Evolutionary conservation across 805 yeast species (phyloP).

Genomic region (Babjeviella inositovora): DNA sequence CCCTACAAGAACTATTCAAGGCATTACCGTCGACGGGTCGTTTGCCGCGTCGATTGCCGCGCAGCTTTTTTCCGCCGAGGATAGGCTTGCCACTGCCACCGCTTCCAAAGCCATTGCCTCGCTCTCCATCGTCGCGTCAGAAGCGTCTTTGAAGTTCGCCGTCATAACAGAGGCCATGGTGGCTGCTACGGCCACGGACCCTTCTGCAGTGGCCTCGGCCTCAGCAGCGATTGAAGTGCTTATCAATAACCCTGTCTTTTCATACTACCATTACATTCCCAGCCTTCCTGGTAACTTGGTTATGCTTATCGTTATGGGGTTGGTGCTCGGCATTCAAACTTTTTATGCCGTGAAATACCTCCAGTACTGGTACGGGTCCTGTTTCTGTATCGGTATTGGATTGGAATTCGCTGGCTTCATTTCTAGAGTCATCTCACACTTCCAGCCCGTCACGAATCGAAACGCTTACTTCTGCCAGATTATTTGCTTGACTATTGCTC

Average conservation of each 20-base stretch:
- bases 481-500: constrained; percentile 59
- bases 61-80: too few relatives aligned
- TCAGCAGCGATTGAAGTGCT: constrained; percentile 8
- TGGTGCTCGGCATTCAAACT: constrained; percentile 23
- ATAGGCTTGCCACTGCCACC: too few relatives aligned
- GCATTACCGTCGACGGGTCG: too few relatives aligned
- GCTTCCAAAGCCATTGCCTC: too few relatives aligned
- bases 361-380: constrained; percentile 52
- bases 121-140: too few relatives aligned
- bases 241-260: constrained; percentile 9
- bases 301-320: constrained; percentile 35
- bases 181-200: constrained; percentile 19
- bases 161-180: too few relatives aligned
- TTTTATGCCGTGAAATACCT: too few relatives aligned
- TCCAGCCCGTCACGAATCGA: constrained; percentile 7
- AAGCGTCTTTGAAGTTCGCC: too few relatives aligned
- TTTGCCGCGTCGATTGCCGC: too few relatives aligned
- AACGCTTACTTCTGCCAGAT: constrained; percentile 45
- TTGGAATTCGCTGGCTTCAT: constrained; percentile 57
- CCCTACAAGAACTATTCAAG: too few relatives aligned
- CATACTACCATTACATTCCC: too few relatives aligned
- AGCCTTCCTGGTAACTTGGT: constrained; percentile 39
- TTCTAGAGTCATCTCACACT: constrained; percentile 34
- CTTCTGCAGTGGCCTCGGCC: constrained; percentile 5
- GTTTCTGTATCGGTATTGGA: constrained; percentile 36